These are phyloP conservation scores for Acanthamoeba sp. DNA, from an alignment of 208 protist species.

Conservation along the genomic window DNA sequence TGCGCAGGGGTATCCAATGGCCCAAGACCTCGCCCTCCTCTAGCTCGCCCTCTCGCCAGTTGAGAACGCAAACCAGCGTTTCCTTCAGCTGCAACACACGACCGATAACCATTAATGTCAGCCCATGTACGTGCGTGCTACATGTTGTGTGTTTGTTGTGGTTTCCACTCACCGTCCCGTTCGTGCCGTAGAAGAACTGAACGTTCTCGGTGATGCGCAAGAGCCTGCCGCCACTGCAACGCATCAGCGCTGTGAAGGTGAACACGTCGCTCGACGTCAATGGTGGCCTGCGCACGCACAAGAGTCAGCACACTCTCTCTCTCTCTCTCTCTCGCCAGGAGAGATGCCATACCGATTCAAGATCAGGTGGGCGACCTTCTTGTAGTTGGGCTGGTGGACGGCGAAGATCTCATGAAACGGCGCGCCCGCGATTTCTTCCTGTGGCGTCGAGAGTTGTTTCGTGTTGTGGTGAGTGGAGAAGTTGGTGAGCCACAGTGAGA, in stretches of 20 bases:
- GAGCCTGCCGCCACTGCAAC: neutral
- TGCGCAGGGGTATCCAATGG: neutral
- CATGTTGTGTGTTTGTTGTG: neutral
- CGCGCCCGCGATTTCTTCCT: slow-evolving; percentile 12
- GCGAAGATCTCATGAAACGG: neutral
- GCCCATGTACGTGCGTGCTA: neutral
- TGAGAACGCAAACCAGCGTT: neutral
- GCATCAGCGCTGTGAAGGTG: neutral
- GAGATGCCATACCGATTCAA: neutral
- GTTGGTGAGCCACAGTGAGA: too few relatives aligned
- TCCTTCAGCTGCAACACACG: neutral
- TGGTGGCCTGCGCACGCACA: neutral
- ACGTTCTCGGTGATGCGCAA: slow-evolving; percentile 36
- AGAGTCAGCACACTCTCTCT: neutral
- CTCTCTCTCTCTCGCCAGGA: neutral
- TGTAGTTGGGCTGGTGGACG: slow-evolving; percentile 28
- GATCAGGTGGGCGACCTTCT: slow-evolving; percentile 1
- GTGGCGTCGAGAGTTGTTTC: too few relatives aligned
- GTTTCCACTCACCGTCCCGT: neutral
- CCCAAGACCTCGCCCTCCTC: slow-evolving; percentile 32
- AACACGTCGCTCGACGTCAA: slow-evolving; percentile 23
- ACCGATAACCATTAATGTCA: too few relatives aligned
- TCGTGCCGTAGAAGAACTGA: neutral
- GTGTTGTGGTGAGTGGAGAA: too few relatives aligned
- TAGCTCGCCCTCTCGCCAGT: neutral